Base-by-base conservation (phyloP, 2,329 filamentous ascomycete species). In the Claviceps sp. region DNA sequence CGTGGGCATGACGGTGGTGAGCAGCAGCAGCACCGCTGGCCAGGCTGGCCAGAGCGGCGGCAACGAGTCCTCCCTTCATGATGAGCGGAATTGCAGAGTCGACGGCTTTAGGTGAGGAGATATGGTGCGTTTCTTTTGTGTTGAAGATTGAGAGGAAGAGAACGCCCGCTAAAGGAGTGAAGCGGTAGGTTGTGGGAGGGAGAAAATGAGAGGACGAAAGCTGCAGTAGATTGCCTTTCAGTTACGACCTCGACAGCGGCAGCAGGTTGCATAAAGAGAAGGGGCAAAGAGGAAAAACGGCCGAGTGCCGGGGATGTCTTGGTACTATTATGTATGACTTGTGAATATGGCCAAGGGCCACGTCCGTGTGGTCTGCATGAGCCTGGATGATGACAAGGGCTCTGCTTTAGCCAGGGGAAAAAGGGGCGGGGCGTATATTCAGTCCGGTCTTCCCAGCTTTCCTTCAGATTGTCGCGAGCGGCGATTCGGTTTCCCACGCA, bases 91-190 rank as follows among this genome's bases (percentile, higher is more conserved):
- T 17, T 11, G 16, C 56, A 60, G 59, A 57, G 66, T 61, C 60
- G 9, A 29, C 22, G 11, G 38, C 29, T 16, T 38, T 11, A 20
- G 17, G 29, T 47, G 16, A 14, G n/a, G 45, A 22, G 40, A 43
- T 43, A 14, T 7, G 13, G 13, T 22, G 22, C 23, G 20, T 11
- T 44, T 13, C 14, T 45, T 26, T n/a, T 17, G 16, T 36, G 50
- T 51, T 37, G 37, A 1, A 50, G 17, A 54, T 13, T 37, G n/a
- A 39, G 49, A 46, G 55, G 52, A 64, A 85, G 85, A 71, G 82
- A 86, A 74, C 82, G 83, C 79, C 86, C 85, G 86, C 86, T 89
- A 73, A 90, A 88, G 69, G 86, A 88, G 82, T 88, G 85, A 87
- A 87, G 83, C 83, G 83, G 83, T 83, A 60, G 64, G 69, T 74